Evolutionary conservation across 2,329 filamentous ascomycete genomes (phyloP).

Genomic region (Penicillium sp.): DNA sequence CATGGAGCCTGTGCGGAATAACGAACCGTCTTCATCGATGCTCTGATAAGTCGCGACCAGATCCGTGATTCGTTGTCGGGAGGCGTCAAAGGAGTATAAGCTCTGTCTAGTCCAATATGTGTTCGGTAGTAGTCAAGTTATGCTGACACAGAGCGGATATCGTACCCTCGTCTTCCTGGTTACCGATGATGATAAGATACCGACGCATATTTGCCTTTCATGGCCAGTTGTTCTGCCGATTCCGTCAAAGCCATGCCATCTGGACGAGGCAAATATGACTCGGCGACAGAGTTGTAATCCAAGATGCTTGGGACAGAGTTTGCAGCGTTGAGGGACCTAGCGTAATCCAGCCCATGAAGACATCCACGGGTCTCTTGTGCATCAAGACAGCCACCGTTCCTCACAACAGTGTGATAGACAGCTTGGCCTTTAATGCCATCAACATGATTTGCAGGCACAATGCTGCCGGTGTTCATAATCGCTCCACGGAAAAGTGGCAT

Average conservation of each 20-base stretch:
- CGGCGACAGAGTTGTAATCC: slow-evolving; percentile 65
- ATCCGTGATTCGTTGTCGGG: slow-evolving; percentile 50
- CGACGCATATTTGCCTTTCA: slow-evolving; percentile 55
- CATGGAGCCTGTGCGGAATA: slow-evolving; percentile 66
- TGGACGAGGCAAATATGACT: slow-evolving; percentile 73
- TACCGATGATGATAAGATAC: slow-evolving; percentile 67
- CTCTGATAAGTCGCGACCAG: slow-evolving; percentile 64
- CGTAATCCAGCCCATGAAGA: slow-evolving; percentile 49
- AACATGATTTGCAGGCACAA: slow-evolving; percentile 62
- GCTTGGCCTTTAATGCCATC: slow-evolving; percentile 65
- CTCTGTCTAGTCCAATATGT: slow-evolving; percentile 59
- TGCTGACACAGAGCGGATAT: slow-evolving; percentile 68
- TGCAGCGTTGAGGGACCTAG: slow-evolving; percentile 57
- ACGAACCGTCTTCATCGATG: slow-evolving; percentile 61
- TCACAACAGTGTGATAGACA: slow-evolving; percentile 51
- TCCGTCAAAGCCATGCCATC: slow-evolving; percentile 63
- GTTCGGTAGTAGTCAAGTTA: slow-evolving; percentile 63
- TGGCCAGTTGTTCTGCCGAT: slow-evolving; percentile 61
- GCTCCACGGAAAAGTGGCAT: slow-evolving; percentile 70
- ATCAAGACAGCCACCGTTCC: slow-evolving; percentile 46
- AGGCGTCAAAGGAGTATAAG: slow-evolving; percentile 61
- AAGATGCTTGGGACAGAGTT: slow-evolving; percentile 70
- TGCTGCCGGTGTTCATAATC: slow-evolving; percentile 73
- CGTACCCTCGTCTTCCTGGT: slow-evolving; percentile 79
- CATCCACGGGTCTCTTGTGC: slow-evolving; percentile 48